phyloP scores from a whole-genome alignment of 2,329 filamentous ascomycete species.

The Bipolaris cookei region DNA sequence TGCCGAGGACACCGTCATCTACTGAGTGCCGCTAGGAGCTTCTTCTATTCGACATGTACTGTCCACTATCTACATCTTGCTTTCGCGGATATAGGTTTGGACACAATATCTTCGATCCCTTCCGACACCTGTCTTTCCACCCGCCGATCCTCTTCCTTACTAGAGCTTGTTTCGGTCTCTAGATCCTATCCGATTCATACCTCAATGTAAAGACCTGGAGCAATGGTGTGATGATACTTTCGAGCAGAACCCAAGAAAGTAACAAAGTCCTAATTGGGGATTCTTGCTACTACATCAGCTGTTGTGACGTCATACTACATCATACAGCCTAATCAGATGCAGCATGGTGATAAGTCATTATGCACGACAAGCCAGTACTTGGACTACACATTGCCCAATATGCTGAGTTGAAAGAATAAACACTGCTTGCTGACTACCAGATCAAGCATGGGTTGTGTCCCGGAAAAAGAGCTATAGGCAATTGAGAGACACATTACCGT shows the following conservation, averaged over 20 bases:
- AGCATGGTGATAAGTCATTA: not conserved
- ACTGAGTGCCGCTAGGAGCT: slow-evolving; percentile 59
- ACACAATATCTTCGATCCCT: not conserved
- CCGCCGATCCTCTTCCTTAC: not conserved
- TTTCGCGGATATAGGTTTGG: not conserved
- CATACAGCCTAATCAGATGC: not conserved
- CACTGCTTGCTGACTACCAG: not conserved
- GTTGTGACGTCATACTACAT: too few relatives aligned
- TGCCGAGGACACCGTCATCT: slow-evolving; percentile 90
- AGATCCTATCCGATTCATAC: not conserved
- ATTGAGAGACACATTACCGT: not conserved
- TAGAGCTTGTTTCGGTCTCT: not conserved
- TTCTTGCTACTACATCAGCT: not conserved
- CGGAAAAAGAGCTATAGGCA: not conserved
- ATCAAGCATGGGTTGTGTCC: not conserved
- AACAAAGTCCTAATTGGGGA: not conserved
- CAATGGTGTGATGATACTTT: not conserved
- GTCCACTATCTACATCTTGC: not conserved
- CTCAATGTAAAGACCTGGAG: not conserved
- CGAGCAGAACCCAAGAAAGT: not conserved
- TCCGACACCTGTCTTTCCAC: too few relatives aligned
- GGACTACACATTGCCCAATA: not conserved
- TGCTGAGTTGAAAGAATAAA: not conserved
- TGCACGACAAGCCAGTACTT: not conserved
- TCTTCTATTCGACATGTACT: slow-evolving; percentile 1